These are phyloP conservation scores for Hermanozyma aechmeae DNA, from an alignment of 805 yeast genomes.

Conservation along the genomic window DNA sequence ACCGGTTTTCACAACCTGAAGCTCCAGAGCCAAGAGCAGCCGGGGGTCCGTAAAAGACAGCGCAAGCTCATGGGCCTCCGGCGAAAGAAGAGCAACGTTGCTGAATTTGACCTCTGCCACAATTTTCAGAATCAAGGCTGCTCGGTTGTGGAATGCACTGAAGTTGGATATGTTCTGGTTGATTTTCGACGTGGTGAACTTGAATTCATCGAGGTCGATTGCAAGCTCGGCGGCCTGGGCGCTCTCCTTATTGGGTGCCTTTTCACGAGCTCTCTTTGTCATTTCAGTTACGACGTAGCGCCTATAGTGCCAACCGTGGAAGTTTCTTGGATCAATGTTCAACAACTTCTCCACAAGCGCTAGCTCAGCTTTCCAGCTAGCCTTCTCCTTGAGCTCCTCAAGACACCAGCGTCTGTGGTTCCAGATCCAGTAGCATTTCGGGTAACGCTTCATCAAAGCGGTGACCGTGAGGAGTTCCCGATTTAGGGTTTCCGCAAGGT, in stretches of 20 bases:
- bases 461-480: slow-evolving; percentile 57
- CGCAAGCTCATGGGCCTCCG: too few relatives aligned
- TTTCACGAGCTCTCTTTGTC: slow-evolving; percentile 12
- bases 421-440: slow-evolving; percentile 98
- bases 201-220: slow-evolving; percentile 47
- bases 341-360: slow-evolving; percentile 60
- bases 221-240: slow-evolving; percentile 10
- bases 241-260: slow-evolving; percentile 1
- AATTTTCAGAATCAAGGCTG: slow-evolving; percentile 48
- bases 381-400: slow-evolving; percentile 26
- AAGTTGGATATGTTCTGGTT: slow-evolving; percentile 82
- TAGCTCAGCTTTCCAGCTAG: slow-evolving; percentile 68
- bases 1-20: slow-evolving; percentile 68
- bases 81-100: too few relatives aligned
- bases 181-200: slow-evolving; percentile 70
- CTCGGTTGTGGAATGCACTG: slow-evolving; percentile 92
- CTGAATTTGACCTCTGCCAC: too few relatives aligned
- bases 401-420: slow-evolving; percentile 83
- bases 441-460: slow-evolving; percentile 50
- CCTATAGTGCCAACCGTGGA: slow-evolving; percentile 94
- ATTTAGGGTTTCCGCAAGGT: slow-evolving; percentile 19
- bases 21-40: slow-evolving; percentile 43
- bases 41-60: too few relatives aligned
- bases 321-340: slow-evolving; percentile 71
- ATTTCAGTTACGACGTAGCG: slow-evolving; percentile 49